These are phyloP conservation scores for Fusarium anguioides DNA, from an alignment of 2,329 filamentous ascomycete genomes.

Conservation along the genomic window DNA sequence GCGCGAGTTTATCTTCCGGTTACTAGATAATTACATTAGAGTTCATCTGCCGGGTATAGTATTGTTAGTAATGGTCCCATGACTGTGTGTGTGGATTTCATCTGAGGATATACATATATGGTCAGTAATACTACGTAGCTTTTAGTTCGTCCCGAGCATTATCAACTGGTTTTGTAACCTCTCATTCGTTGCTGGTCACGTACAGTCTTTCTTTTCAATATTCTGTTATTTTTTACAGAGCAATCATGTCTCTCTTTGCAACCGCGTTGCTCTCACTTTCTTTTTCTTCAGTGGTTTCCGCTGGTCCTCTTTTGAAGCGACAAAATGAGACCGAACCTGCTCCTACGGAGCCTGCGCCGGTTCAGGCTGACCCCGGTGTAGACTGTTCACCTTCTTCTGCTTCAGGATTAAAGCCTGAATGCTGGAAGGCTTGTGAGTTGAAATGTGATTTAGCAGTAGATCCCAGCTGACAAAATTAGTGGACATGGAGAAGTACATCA, in stretches of 20 bases:
- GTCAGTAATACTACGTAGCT: no score
- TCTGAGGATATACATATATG: constrained; percentile 5
- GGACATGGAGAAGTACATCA: constrained; percentile 31
- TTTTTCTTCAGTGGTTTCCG: constrained; percentile 10
- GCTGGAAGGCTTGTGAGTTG: constrained; percentile 22
- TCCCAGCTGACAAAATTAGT: neutral
- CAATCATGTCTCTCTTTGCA: constrained; percentile 16
- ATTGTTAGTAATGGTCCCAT: neutral
- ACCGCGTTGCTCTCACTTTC: constrained; percentile 2
- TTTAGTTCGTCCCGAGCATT: neutral
- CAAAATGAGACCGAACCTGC: neutral
- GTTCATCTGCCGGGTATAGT: constrained; percentile 7
- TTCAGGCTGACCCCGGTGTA: neutral
- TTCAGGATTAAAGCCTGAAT: constrained; percentile 15
- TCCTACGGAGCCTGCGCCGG: neutral
- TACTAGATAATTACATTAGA: constrained; percentile 6
- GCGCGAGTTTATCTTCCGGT: constrained; percentile 9
- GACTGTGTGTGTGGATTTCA: no score
- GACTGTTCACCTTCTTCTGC: constrained; percentile 15
- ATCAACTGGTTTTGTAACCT: neutral
- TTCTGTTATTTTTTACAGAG: neutral
- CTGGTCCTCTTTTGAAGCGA: constrained; percentile 8
- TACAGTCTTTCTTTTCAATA: neutral
- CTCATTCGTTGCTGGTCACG: constrained; percentile 5
- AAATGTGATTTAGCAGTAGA: fast-evolving